A percentile compares a stretch with the other conserved stretches of the same genome.
Evolutionary conservation across 148 eudicot genomes (phyloP).

Genomic region (Agrostemma githago): DNA sequence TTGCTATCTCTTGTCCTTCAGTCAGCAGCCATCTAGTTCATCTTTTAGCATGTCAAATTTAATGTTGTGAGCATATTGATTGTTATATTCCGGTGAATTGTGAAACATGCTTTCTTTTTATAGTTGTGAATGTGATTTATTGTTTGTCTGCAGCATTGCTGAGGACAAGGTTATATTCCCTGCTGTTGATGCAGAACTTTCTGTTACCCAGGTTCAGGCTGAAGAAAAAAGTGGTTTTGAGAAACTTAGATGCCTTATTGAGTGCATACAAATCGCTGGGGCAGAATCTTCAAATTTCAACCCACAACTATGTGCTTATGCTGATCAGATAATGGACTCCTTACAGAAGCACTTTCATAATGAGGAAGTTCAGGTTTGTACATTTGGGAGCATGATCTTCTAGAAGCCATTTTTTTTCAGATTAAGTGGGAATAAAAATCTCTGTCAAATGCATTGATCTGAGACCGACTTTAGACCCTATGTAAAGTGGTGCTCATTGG

Average conservation of each 20-base stretch:
- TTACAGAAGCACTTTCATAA: constrained; percentile 74
- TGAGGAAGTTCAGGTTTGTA: constrained; percentile 84
- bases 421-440: background rate
- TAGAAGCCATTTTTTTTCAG: background rate
- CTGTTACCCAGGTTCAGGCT: constrained; percentile 84
- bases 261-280: constrained; percentile 68
- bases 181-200: constrained; percentile 84
- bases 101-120: background rate
- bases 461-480: background rate
- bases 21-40: background rate
- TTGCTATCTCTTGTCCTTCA: background rate
- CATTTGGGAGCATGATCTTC: background rate
- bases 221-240: constrained; percentile 85
- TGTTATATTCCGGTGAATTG: background rate
- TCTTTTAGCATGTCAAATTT: background rate
- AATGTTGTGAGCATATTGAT: background rate
- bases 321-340: constrained; percentile 82
- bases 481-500: background rate
- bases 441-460: background rate
- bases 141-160: constrained; percentile 71
- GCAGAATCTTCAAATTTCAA: constrained; percentile 75
- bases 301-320: constrained; percentile 62
- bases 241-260: constrained; percentile 81
- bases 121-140: constrained; percentile 19
- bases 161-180: constrained; percentile 97